Percentiles rank a stretch among this genome's conserved stretches.
Evolutionary conservation across 768 basidiomycete genomes (phyloP).

Genomic region (Tylopilus subfusipes): DNA sequence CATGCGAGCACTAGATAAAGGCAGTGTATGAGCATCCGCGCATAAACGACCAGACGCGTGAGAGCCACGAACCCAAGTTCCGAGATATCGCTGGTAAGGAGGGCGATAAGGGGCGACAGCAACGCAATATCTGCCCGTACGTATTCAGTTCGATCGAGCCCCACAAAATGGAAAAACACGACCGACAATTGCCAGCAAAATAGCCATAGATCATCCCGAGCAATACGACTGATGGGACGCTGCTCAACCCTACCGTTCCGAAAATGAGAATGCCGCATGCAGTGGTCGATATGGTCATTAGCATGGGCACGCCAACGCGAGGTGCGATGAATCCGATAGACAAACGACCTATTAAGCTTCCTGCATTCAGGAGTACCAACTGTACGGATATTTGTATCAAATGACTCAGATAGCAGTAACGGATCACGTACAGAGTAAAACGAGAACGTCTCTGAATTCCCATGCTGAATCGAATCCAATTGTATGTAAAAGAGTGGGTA

Average conservation of each 20-base stretch:
- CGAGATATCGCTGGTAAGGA: constrained; percentile 41
- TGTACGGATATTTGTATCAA: constrained; percentile 14
- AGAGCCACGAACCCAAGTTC: constrained; percentile 45
- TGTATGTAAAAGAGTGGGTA: constrained; percentile 60
- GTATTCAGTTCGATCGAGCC: neutral
- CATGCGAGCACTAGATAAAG: neutral
- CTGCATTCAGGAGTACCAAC: constrained; percentile 52
- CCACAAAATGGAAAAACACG: neutral
- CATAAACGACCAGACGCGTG: neutral
- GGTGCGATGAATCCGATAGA: constrained; percentile 43
- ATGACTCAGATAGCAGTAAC: neutral
- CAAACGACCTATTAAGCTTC: constrained; percentile 48
- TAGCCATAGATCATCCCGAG: constrained; percentile 46
- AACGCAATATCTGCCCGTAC: constrained; percentile 33
- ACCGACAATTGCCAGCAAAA: constrained; percentile 43
- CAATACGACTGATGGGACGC: constrained; percentile 34
- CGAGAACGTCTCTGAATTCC: constrained; percentile 43
- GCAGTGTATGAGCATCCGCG: neutral
- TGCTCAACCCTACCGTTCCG: constrained; percentile 39
- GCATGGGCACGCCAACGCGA: constrained; percentile 41
- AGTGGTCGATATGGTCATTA: constrained; percentile 35
- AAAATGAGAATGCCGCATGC: constrained; percentile 38
- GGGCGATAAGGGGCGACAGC: constrained; percentile 41
- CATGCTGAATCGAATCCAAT: constrained; percentile 47
- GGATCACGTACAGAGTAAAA: constrained; percentile 48